Base-by-base conservation (phyloP, 2,329 filamentous ascomycete genomes). In the Fusarium praegraminearum region DNA sequence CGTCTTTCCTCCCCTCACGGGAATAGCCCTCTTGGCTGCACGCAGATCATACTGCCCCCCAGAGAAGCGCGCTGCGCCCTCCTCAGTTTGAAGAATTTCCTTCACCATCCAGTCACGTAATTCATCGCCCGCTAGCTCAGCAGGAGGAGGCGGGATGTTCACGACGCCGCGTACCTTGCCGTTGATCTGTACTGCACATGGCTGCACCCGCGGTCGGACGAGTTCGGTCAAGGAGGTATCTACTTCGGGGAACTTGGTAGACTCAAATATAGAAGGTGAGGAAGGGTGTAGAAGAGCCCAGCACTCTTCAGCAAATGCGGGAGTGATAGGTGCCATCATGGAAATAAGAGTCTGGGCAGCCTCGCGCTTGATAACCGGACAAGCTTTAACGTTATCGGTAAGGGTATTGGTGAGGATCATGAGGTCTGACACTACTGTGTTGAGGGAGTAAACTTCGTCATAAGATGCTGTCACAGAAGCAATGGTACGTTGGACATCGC, bases 391-490 rank as follows among this genome's bases (percentile, higher is more conserved):
- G 16, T 84, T 80, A 5, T 85, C 84, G 33, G 84, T 78, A 16
- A 94, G 80, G 1, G 83, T 79, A 77, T 97, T 97, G 6, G 93
- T 94, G 18, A 97, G 84, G 43, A 87, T 89, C 86, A 93, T 97
- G 16, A 97, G 83, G 74, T 95, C 91, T 3, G 93, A 96, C 20
- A 97, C 86, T 11, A 93, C 85, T 1, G 93, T 97, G 80, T 97
- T 97, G 55, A 97, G 84, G 1, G 91, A 86, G 76, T 94, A 92
- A 1, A 93, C 89, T 52, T 87, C 86, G 24, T 90, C 85, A 74
- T 94, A 90, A 3, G 92, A 90, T 8, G 84, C 81, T 0, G 89
- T 92, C 58, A 94, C 88, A 9, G 86, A 90, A 5, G 79, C 76
- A 57, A 96, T 90, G 6, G 90, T 90, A 46, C 84, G 81, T 76